Evolutionary conservation across 2,329 filamentous ascomycete species (phyloP).

Genomic region (Trichoderma gracile): DNA sequence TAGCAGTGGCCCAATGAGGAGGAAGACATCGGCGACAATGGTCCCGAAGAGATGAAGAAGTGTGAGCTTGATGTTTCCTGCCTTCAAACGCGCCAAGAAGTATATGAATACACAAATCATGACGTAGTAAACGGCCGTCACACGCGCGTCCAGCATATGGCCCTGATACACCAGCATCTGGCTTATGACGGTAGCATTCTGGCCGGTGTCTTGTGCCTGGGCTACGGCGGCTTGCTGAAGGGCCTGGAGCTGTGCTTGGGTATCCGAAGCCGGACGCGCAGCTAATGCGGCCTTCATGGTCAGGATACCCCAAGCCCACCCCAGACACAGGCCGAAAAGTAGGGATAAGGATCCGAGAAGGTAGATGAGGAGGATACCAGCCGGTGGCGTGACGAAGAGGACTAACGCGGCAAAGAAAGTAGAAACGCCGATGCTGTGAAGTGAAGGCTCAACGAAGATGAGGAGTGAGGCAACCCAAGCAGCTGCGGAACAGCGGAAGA

Average conservation of each 20-base stretch:
- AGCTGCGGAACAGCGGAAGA: conserved; percentile 49
- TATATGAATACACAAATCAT: conserved; percentile 50
- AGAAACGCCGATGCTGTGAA: conserved; percentile 44
- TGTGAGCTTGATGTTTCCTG: conserved; percentile 47
- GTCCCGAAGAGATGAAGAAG: conserved; percentile 49
- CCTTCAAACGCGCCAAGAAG: conserved; percentile 44
- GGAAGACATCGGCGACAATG: conserved; percentile 49
- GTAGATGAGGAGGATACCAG: conserved; percentile 48
- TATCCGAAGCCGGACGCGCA: conserved; percentile 43
- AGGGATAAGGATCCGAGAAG: conserved; percentile 46
- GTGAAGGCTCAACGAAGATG: conserved; percentile 48
- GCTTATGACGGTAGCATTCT: conserved; percentile 33
- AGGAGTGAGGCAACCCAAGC: conserved; percentile 49
- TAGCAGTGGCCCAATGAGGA: conserved; percentile 46
- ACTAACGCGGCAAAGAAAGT: conserved; percentile 48
- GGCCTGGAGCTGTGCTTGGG: conserved; percentile 37
- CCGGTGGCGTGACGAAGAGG: conserved; percentile 48
- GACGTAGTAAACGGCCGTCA: conserved; percentile 42
- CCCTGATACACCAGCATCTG: conserved; percentile 45
- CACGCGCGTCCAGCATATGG: conserved; percentile 49
- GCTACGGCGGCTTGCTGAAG: conserved; percentile 42
- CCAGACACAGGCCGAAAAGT: conserved; percentile 48
- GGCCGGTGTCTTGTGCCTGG: conserved; percentile 35
- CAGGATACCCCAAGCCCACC: conserved; percentile 53
- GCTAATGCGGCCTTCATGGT: conserved; percentile 51